Evolutionary conservation across 495 filamentous ascomycete genomes (phyloP).

Genomic region (Neurospora sublineolata): DNA sequence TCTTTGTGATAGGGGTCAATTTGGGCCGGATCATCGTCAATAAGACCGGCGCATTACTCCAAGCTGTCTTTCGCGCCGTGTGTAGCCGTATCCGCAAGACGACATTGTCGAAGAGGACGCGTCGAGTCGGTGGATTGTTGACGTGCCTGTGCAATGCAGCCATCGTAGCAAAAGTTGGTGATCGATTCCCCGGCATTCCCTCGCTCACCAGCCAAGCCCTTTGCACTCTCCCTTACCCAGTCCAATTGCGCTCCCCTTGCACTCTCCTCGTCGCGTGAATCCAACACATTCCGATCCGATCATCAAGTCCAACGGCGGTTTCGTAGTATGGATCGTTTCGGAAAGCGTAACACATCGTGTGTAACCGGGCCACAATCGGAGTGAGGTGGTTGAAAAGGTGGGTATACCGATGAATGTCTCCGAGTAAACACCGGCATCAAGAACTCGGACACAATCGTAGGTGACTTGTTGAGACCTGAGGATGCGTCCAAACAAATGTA

Average conservation of each 20-base stretch:
- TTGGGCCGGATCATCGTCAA: not conserved
- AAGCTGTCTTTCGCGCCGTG: not conserved
- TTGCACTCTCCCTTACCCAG: not conserved
- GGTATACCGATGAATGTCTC: not conserved
- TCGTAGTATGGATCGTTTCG: not conserved
- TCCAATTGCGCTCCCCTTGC: not conserved
- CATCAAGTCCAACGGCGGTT: not conserved
- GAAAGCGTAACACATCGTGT: not conserved
- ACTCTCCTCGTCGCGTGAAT: not conserved
- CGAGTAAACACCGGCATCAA: not conserved
- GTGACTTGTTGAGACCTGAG: not conserved
- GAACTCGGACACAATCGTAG: not conserved
- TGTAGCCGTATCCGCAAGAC: not conserved
- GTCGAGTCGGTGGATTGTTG: not conserved
- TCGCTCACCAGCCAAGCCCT: not conserved
- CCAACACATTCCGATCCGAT: not conserved
- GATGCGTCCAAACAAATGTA: not conserved
- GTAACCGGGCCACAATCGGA: not conserved
- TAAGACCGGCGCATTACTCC: not conserved
- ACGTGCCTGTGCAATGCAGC: not conserved
- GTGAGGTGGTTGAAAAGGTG: not conserved
- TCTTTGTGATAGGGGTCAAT: not conserved
- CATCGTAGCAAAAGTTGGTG: not conserved
- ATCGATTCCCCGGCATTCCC: not conserved
- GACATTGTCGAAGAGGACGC: not conserved